Evolutionary conservation across 1,284 basidiomycete genomes (phyloP), one percentile per base, ranked within the genome.

Genomic region (Tilletia walkeri): DNA sequence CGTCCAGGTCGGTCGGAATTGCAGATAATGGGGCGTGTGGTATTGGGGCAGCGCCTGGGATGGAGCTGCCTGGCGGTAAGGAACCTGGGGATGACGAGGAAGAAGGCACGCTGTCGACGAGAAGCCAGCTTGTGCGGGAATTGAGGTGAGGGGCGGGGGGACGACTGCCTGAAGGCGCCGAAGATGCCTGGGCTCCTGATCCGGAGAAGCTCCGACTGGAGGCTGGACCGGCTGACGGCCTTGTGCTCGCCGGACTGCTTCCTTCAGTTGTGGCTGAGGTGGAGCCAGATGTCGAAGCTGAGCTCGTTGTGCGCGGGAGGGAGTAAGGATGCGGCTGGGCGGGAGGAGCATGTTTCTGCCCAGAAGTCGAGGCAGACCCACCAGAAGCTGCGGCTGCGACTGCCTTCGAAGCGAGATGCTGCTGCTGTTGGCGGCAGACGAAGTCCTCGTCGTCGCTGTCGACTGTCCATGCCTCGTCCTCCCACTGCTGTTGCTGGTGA

Each of bases 391-490:
- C 50, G 16, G 50, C 50, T 10, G 50, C 50, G 50, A 53, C 50
- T 18, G 50, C 50, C 50, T 53, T 18, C 12, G 50, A 63, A 9
- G 36, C 59, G 36, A 63, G 36, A 39, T 63, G 59, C 36, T 63
- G 59, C 36, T 63, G 59, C 59, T 63, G 59, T 16, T 63, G 59
- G 30, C 59, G 59, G 36, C 59, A 63, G 7, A 63, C 59, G 39
- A 63, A 63, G 59, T 63, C 59, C 34, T 63, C 59, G 36, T 63
- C 59, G 59, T 63, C 59, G 59, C 59, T 63, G 59, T 63, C 59
- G 6, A 63, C 59, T 3, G 59, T 63, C 59, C 59, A 63, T 63
- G 59, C 59, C 59, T 63, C 59, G 59, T 63, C 59, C 20, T 63
- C 59, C 59, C 59, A 63, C 16, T 63, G 59, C 30, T 24, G 38